These are phyloP conservation scores for Penicillium simplicissimum DNA, from an alignment of 495 filamentous ascomycete genomes.

Conservation along the genomic window DNA sequence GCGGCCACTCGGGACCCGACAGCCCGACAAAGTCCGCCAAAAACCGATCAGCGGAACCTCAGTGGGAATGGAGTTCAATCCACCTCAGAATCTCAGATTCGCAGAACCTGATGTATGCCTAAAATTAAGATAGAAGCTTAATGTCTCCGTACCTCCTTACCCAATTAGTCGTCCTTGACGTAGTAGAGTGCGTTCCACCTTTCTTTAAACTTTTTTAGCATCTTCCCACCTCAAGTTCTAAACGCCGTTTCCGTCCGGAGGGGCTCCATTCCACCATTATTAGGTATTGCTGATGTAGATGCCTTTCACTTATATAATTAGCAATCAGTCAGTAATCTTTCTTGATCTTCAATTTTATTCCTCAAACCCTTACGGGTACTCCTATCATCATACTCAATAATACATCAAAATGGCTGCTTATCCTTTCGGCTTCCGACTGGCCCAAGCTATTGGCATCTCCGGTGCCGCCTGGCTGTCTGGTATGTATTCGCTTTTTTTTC, in stretches of 20 bases:
- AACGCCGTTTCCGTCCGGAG: not conserved
- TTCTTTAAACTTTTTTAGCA: not conserved
- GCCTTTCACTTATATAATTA: not conserved
- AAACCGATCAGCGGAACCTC: not conserved
- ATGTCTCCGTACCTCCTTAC: not conserved
- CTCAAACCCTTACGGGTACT: too few relatives aligned
- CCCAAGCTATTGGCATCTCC: constrained; percentile 35
- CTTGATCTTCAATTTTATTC: too few relatives aligned
- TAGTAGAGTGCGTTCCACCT: not conserved
- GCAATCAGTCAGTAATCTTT: not conserved
- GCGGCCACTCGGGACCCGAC: not conserved
- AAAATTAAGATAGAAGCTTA: too few relatives aligned
- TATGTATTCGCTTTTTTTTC: constrained; percentile 10
- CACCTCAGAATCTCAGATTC: not conserved
- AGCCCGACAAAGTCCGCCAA: constrained; percentile 5
- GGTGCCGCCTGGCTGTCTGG: constrained; percentile 38
- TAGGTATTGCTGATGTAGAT: not conserved
- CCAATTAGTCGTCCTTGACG: not conserved
- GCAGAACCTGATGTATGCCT: too few relatives aligned
- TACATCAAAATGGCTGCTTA: constrained; percentile 17
- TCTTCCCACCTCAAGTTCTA: not conserved
- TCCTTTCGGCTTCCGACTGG: constrained; percentile 27
- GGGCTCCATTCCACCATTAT: not conserved
- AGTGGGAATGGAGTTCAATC: not conserved
- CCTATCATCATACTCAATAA: not conserved